These are phyloP conservation scores for Heliamphora pulchella DNA, from an alignment of 179 eudicot genomes.

Conservation along the genomic window DNA sequence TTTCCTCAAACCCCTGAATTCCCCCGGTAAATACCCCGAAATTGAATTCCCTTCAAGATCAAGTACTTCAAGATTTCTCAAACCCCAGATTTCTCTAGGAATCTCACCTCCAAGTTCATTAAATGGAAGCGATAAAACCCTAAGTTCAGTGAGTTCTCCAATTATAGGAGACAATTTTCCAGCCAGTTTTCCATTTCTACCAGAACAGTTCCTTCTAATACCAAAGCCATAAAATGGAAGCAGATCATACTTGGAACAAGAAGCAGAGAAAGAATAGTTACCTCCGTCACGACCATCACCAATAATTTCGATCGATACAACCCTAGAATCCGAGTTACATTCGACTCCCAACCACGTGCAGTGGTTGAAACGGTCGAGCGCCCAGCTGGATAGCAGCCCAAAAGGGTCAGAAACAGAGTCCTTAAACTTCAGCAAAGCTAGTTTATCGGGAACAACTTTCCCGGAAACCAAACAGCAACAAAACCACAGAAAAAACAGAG, in stretches of 20 bases:
- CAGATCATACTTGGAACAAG: conserved; percentile 32
- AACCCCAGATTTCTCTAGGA: conserved; percentile 44
- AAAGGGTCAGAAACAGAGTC: conserved; percentile 49
- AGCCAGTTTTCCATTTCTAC: conserved; percentile 31
- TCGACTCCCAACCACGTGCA: conserved; percentile 58
- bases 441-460: conserved; percentile 23
- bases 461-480: conserved; percentile 18
- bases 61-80: conserved; percentile 53
- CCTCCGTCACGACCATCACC: conserved; percentile 30
- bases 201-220: conserved; percentile 37
- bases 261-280: conserved; percentile 18
- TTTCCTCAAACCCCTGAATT: conserved; percentile 34
- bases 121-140: conserved; percentile 62
- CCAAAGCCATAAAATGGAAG: conserved; percentile 49
- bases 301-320: conserved; percentile 30
- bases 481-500: not conserved
- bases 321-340: conserved; percentile 44
- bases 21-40: conserved; percentile 36
- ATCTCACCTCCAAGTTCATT: conserved; percentile 46
- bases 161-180: conserved; percentile 39
- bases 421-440: conserved; percentile 39
- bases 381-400: conserved; percentile 48
- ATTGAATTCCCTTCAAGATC: conserved; percentile 64
- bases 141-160: conserved; percentile 38
- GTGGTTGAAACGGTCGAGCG: conserved; percentile 21